Evolutionary conservation across 1,139 yeast genomes (phyloP).

Genomic region (Debaryomycetaceae sp.): DNA sequence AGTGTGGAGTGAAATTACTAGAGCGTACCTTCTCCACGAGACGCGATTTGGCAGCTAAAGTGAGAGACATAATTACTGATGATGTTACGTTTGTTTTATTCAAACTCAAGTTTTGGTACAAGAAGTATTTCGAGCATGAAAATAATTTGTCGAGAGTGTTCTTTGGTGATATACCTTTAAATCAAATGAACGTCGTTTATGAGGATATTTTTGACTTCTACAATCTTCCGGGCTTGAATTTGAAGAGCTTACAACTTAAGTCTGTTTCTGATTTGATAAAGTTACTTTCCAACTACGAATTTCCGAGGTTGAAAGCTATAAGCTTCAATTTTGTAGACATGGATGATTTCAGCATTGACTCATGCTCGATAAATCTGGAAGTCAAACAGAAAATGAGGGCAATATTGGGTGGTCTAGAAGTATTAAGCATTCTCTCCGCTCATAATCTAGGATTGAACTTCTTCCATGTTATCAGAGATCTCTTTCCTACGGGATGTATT

Average conservation of each 20-base stretch:
- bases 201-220: constrained; percentile 11
- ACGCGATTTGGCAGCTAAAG: constrained; percentile 1
- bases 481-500: constrained; percentile 1
- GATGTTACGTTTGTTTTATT: constrained; percentile 11
- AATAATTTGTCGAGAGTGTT: constrained; percentile 5
- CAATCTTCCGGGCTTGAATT: constrained; percentile 2
- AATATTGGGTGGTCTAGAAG: constrained; percentile 1
- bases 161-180: constrained; percentile 17
- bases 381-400: not conserved
- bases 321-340: constrained; percentile 2
- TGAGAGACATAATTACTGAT: constrained; percentile 9
- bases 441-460: constrained; percentile 9
- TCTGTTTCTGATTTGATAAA: constrained; percentile 4
- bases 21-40: constrained; percentile 7
- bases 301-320: not conserved
- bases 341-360: not conserved
- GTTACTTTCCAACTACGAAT: not conserved
- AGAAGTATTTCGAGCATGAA: constrained; percentile 2
- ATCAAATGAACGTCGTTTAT: constrained; percentile 9
- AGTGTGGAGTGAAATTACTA: constrained; percentile 6
- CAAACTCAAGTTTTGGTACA: constrained; percentile 11
- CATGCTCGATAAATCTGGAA: not conserved
- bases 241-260: constrained; percentile 4
- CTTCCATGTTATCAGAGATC: constrained; percentile 3
- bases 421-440: constrained; percentile 5